Base-by-base conservation (phyloP, 108 stramenopile species). In the Heterococcus sp. region DNA sequence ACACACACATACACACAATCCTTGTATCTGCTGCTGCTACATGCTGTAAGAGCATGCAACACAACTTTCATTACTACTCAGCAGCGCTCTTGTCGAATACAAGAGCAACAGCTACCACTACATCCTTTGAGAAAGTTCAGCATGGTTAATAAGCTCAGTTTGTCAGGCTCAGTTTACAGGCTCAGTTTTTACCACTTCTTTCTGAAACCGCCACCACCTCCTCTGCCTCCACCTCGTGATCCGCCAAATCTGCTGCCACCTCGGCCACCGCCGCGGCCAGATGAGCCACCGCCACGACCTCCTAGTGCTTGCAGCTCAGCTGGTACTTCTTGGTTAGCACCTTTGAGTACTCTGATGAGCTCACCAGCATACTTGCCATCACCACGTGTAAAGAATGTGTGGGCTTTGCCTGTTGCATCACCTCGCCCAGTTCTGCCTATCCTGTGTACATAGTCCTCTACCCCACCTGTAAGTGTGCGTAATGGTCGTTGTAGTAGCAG, bases 371-470 rank as follows among this genome's bases (percentile, higher is more conserved):
- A 76, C 70, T 93, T 91, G 34, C 87, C 91, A 88, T 97, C 94
- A 87, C 95, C 94, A 32, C 91, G 92, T 2, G 93, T 84, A 37
- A 98, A 94, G 80, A 96, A 97, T 11, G 95, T 92, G 46, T 97
- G 75, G 2, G 98, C 93, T 14, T 88, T 76, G 46, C 98, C 98
- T 38, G 91, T 94, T 64, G 96, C 95, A 63, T 95, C 96, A 2
- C 96, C 98, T 32, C 99, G 92, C 26, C 96, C 99, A 3, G 96
- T 97, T 85, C 99, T 95, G 31, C 99, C 99, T 87, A 98, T 96
- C 63, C 98, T 88, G 88, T 99, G 98, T n/a, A 97, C 93, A 78
- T 98, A 99, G 75, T 93, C 89, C 76, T 93, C 88, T 66, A 90
- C 85, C 68, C 46, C 46, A 21, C 46, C 46, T n/a, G n/a, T n/a